A percentile compares a stretch with the other conserved stretches of the same genome.
Conservation (phyloP, 257 asterid genomes). For the Anisodus tanguticus region DNA sequence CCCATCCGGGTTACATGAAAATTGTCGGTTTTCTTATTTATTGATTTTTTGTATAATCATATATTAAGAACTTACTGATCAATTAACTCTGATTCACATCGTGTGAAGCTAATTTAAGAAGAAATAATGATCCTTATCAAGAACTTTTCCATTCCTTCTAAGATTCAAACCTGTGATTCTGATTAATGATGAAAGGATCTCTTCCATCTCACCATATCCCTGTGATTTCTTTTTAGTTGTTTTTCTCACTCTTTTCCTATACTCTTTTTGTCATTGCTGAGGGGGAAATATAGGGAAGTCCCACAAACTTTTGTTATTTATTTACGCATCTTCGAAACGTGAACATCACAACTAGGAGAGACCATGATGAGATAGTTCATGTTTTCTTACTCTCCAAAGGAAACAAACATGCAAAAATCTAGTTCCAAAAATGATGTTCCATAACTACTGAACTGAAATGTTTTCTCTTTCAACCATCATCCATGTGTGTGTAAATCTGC, state of each 20-base stretch:
- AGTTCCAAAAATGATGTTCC: conserved; percentile 26
- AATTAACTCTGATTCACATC: too few relatives aligned
- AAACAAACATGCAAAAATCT: conserved; percentile 21
- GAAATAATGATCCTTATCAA: neutral
- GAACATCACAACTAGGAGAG: neutral
- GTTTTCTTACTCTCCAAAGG: conserved; percentile 8
- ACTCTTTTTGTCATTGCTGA: neutral
- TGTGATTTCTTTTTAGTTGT: too few relatives aligned
- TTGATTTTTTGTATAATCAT: neutral
- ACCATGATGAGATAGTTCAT: conserved; percentile 24
- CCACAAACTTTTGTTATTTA: neutral
- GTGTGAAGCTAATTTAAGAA: too few relatives aligned
- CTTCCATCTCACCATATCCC: neutral
- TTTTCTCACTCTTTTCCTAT: too few relatives aligned
- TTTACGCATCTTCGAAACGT: neutral
- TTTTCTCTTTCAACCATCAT: conserved; percentile 5
- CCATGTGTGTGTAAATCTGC: neutral
- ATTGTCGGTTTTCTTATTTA: neutral
- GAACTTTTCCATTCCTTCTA: neutral
- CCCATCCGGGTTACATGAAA: neutral
- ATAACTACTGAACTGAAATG: conserved; percentile 4
- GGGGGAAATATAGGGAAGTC: neutral
- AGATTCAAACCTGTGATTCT: neutral
- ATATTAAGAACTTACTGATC: neutral
- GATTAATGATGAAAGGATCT: neutral